phyloP scores from a whole-genome alignment of 1,284 basidiomycete species.

The Amylostereum areolatum region DNA sequence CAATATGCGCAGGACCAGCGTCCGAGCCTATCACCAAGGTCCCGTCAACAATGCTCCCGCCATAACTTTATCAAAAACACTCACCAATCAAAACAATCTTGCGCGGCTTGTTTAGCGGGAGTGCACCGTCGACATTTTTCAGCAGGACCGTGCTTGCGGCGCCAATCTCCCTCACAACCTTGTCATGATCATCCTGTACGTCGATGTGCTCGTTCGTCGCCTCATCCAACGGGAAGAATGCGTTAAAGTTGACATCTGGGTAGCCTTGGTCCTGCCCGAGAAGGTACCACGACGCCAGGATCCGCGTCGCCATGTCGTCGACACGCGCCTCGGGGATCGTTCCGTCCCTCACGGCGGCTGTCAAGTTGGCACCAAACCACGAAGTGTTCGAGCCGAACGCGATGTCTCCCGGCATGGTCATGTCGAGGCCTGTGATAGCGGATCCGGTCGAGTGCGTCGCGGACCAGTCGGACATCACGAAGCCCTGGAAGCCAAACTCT shows the following conservation, averaged over 20 bases:
- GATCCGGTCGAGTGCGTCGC: conserved; percentile 52
- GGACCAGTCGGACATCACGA: conserved; percentile 66
- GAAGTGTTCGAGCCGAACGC: conserved; percentile 41
- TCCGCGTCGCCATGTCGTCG: conserved; percentile 65
- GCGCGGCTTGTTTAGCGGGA: conserved; percentile 62
- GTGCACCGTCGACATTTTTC: conserved; percentile 64
- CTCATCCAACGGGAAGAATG: conserved; percentile 46
- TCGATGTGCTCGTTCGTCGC: conserved; percentile 62
- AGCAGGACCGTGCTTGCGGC: conserved; percentile 74
- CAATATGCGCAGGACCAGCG: conserved; percentile 55
- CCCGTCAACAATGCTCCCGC: background rate
- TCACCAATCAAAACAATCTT: conserved; percentile 52
- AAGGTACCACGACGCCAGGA: conserved; percentile 58
- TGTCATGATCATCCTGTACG: conserved; percentile 70
- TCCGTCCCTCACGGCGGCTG: conserved; percentile 60
- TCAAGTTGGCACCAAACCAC: conserved; percentile 61
- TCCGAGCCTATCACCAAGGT: conserved; percentile 41
- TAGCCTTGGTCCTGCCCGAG: conserved; percentile 61
- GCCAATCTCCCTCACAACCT: conserved; percentile 69
- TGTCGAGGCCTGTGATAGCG: conserved; percentile 67
- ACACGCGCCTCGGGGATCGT: conserved; percentile 59
- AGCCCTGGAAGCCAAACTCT: conserved; percentile 79
- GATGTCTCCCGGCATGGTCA: conserved; percentile 74
- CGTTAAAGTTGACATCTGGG: conserved; percentile 55
- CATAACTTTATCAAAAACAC: conserved; percentile 1